Evolutionary conservation across 1,284 basidiomycete genomes (phyloP).

Genomic region (Fistulina hepatica): DNA sequence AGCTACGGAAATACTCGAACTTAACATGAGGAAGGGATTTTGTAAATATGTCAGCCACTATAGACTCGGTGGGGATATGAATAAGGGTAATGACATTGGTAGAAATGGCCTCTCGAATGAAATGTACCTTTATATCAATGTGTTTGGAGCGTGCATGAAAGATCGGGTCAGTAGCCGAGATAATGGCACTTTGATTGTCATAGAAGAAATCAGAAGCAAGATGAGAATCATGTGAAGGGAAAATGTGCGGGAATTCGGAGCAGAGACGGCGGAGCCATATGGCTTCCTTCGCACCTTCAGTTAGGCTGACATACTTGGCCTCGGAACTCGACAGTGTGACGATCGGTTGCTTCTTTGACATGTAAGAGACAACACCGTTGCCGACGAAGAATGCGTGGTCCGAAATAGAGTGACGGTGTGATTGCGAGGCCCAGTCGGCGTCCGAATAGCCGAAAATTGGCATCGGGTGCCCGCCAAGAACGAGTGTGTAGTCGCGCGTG

Average conservation of each 20-base stretch:
- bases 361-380: constrained; percentile 17
- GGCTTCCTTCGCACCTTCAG: constrained; percentile 19
- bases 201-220: constrained; percentile 10
- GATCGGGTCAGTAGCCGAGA: constrained; percentile 16
- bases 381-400: constrained; percentile 18
- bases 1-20: constrained; percentile 8
- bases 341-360: constrained; percentile 19
- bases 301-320: constrained; percentile 21
- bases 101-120: constrained; percentile 5
- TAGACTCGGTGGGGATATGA: constrained; percentile 4
- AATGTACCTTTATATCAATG: constrained; percentile 6
- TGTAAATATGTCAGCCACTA: constrained; percentile 7
- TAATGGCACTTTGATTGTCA: constrained; percentile 25
- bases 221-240: not conserved
- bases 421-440: constrained; percentile 20
- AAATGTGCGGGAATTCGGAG: constrained; percentile 8
- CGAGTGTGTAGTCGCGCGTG: constrained; percentile 6
- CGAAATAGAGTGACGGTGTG: constrained; percentile 15
- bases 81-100: not conserved
- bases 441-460: constrained; percentile 14
- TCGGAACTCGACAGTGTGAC: constrained; percentile 21
- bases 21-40: constrained; percentile 6
- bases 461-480: constrained; percentile 12
- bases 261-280: constrained; percentile 18
- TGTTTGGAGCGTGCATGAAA: constrained; percentile 9